These are phyloP conservation scores for Penicillium hesseltinei DNA, from an alignment of 2,329 filamentous ascomycete genomes.

Conservation along the genomic window DNA sequence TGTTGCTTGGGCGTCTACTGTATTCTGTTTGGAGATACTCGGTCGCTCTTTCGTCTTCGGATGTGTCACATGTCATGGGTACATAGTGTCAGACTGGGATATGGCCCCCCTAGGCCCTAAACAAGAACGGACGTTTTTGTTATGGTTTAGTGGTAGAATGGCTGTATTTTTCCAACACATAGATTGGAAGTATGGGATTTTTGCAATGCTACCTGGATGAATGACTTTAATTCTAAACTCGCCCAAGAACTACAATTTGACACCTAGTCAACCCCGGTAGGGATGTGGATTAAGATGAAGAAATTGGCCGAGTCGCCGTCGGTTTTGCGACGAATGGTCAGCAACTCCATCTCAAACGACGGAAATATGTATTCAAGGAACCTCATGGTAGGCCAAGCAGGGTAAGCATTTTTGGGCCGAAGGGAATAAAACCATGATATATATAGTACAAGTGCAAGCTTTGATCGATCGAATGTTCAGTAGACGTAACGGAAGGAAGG, in stretches of 20 bases:
- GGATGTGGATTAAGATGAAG: not conserved
- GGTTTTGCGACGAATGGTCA: not conserved
- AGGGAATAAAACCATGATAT: not conserved
- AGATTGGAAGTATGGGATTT: not conserved
- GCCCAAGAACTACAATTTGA: not conserved
- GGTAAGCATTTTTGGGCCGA: not conserved
- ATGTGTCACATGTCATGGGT: not conserved
- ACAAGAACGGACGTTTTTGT: too few species aligned
- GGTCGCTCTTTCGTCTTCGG: not conserved
- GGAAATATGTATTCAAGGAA: not conserved
- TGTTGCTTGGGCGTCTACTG: constrained; percentile 11
- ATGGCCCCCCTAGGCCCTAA: too few species aligned
- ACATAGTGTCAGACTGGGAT: too few species aligned
- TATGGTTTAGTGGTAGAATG: too few species aligned
- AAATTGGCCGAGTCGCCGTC: not conserved
- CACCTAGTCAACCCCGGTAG: not conserved
- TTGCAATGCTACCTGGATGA: not conserved
- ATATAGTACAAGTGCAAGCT: not conserved
- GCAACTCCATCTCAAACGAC: not conserved
- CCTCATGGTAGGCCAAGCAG: not conserved
- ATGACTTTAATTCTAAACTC: too few species aligned
- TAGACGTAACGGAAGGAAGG: constrained; percentile 37
- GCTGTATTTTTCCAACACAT: too few species aligned
- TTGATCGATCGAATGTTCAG: constrained; percentile 9
- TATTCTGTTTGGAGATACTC: not conserved